Conservation (phyloP, 345 rosid genomes). For the Eucalyptus erythrocorys region DNA sequence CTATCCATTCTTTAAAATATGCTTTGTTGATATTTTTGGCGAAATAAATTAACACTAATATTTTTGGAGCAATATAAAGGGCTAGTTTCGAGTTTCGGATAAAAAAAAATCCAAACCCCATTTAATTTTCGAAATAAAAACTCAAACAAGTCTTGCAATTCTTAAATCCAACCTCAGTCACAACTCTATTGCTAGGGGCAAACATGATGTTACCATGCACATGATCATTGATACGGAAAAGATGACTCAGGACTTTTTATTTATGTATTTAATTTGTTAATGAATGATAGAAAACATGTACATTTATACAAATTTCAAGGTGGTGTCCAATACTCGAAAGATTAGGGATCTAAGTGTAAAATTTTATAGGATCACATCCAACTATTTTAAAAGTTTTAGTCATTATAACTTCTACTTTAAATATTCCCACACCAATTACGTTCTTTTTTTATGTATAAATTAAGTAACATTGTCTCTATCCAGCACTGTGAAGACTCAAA, state of each 20-base stretch:
- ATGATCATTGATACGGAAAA: not conserved
- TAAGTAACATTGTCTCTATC: not conserved
- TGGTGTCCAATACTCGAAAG: not conserved
- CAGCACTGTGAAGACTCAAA: not conserved
- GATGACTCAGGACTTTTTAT: not conserved
- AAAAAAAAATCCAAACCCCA: too few relatives aligned
- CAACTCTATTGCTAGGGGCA: not conserved
- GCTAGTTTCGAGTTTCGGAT: too few relatives aligned
- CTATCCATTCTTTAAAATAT: too few relatives aligned
- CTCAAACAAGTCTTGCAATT: not conserved
- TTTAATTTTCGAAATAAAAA: too few relatives aligned
- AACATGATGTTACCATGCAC: not conserved
- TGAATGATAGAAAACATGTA: not conserved
- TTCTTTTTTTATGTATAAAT: not conserved
- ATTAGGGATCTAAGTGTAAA: not conserved
- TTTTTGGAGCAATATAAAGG: not conserved
- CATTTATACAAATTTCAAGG: too few relatives aligned
- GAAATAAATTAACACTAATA: not conserved
- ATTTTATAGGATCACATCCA: too few relatives aligned
- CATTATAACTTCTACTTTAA: not conserved
- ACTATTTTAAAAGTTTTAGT: not conserved
- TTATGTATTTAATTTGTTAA: too few relatives aligned
- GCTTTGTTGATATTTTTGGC: too few relatives aligned
- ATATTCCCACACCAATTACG: not conserved
- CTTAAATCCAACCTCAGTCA: not conserved